Conservation (phyloP, 1,139 yeast genomes). For the Candida neerlandica region DNA sequence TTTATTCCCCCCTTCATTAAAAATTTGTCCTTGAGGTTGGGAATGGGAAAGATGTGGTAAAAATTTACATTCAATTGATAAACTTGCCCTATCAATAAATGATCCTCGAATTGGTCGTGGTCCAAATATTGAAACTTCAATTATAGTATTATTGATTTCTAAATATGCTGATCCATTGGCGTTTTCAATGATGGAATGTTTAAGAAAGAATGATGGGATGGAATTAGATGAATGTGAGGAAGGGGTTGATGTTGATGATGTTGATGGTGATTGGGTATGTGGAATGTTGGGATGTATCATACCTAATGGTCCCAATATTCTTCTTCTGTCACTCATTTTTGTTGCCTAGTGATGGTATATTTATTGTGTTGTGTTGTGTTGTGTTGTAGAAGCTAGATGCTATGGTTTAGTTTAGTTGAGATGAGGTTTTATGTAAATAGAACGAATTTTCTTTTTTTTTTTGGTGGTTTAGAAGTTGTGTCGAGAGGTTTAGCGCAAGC, state of each 20-base stretch:
- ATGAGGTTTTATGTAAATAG: background rate
- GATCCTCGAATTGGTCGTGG: slow-evolving; percentile 86
- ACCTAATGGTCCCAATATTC: slow-evolving; percentile 66
- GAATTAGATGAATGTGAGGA: slow-evolving; percentile 13
- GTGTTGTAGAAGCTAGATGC: background rate
- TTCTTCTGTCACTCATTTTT: slow-evolving; percentile 62
- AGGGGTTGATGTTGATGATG: slow-evolving; percentile 4
- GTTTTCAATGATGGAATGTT: slow-evolving; percentile 65
- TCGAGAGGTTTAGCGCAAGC: too few relatives aligned
- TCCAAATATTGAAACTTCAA: slow-evolving; percentile 80
- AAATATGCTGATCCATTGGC: slow-evolving; percentile 84
- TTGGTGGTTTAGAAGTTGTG: background rate
- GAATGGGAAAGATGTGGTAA: slow-evolving; percentile 46
- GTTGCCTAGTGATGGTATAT: background rate
- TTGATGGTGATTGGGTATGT: slow-evolving; percentile 9
- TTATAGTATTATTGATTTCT: slow-evolving; percentile 63
- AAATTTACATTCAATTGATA: slow-evolving; percentile 68
- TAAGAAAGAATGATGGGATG: slow-evolving; percentile 47
- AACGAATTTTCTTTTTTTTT: background rate
- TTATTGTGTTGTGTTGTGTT: slow-evolving; percentile 8
- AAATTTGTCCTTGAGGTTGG: slow-evolving; percentile 39
- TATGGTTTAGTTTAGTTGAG: too few relatives aligned
- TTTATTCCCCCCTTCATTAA: slow-evolving; percentile 19
- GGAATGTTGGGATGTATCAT: slow-evolving; percentile 50
- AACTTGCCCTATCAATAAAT: slow-evolving; percentile 66